phyloP scores from a whole-genome alignment of 768 basidiomycete species.

The Boletus pseudopeckii region DNA sequence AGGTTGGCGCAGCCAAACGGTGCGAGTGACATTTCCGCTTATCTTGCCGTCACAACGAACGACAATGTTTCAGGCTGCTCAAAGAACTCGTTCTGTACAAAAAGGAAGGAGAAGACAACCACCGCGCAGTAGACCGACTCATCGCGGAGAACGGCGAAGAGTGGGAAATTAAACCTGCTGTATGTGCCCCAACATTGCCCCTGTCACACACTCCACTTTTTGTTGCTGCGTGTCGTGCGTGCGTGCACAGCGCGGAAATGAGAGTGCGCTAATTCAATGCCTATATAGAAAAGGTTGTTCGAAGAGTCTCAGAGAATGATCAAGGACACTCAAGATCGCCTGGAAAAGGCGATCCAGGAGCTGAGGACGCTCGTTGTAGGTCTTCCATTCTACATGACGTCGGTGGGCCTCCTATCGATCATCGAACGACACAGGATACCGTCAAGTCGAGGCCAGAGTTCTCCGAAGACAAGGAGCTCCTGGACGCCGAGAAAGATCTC shows the following conservation, averaged over 20 bases:
- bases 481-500: slow-evolving; percentile 57
- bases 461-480: slow-evolving; percentile 38
- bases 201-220: slow-evolving; percentile 1
- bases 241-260: slow-evolving; percentile 31
- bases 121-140: slow-evolving; percentile 59
- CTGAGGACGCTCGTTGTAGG: slow-evolving; percentile 67
- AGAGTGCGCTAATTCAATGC: slow-evolving; percentile 21
- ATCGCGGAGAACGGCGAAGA: slow-evolving; percentile 59
- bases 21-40: slow-evolving; percentile 33
- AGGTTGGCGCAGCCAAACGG: slow-evolving; percentile 64
- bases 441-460: slow-evolving; percentile 29
- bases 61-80: slow-evolving; percentile 42
- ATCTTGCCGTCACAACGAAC: slow-evolving; percentile 8
- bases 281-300: slow-evolving; percentile 54
- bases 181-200: slow-evolving; percentile 35
- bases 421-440: slow-evolving; percentile 22
- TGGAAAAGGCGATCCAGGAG: slow-evolving; percentile 61
- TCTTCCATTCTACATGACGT: slow-evolving; percentile 28
- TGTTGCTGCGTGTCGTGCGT: slow-evolving; percentile 17
- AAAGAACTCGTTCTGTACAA: slow-evolving; percentile 69
- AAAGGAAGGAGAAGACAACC: slow-evolving; percentile 59
- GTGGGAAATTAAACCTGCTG: slow-evolving; percentile 76
- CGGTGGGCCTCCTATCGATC: slow-evolving; percentile 9
- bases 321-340: slow-evolving; percentile 55
- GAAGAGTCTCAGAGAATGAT: slow-evolving; percentile 85